Evolutionary conservation across 371 early-diverging fungal genomes (phyloP), one percentile per base, ranked within the genome.

Genomic region (Actinomortierella wolfii): DNA sequence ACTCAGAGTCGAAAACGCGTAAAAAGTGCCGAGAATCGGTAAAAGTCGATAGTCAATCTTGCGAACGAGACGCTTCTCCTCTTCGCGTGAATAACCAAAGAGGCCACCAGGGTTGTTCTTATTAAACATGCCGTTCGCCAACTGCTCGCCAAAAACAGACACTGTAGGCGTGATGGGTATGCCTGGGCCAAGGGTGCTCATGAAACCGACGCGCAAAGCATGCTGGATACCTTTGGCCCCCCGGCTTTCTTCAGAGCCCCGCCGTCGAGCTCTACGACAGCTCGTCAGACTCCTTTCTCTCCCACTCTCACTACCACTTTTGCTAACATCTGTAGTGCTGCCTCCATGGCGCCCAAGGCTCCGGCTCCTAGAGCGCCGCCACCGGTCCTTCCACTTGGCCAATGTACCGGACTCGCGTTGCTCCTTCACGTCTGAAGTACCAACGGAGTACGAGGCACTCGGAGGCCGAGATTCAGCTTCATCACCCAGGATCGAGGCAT

Each of bases 41-140:
- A 76, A 52, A 15, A 70, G 39, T 25, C 67, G 46, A 70, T 71
- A 67, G 34, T 76, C 76, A 45, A 76, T 70, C 54, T 64, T 70
- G 23, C 64, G 53, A 51, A 76, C 70, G 8, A 70, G 55, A 18
- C 58, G 55, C 49, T 67, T 60, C 46, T 76, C 76, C 28, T 76
- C 67, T 49, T 61, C 62, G 20, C 40, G 59, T 0, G 62, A 43
- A 40, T 76, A 67, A 18, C 59, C 64, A 58, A 69, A 69, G 26
- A 67, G 41, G 11, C 61, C 61, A 15, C 71, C 61, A 7, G 67
- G 56, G 23, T 65, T 53, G 28, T 56, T 42, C 26, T 44, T 24
- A 18, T 29, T 61, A 17, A 64, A 57, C 18, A 64, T 57, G n/a
- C 64, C 55, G 11, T 34, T 11, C 21, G 54, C 13, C 44, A 70